These are phyloP conservation scores for Saturnispora sanitii DNA, from an alignment of 805 yeast species.

Conservation along the genomic window DNA sequence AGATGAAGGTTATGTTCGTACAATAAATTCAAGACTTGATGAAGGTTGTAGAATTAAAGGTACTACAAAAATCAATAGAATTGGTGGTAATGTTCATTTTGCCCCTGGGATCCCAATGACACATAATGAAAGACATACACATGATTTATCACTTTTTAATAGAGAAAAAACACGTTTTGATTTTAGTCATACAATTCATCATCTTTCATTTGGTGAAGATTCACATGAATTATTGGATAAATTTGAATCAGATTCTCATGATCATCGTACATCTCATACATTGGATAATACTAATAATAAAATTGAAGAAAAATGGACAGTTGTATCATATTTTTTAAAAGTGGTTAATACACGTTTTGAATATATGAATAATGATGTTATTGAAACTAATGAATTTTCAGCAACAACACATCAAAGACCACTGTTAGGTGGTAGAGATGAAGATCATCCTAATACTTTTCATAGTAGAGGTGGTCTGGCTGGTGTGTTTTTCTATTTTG, in stretches of 20 bases:
- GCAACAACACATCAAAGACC: slow-evolving; percentile 86
- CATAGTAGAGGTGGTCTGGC: slow-evolving; percentile 86
- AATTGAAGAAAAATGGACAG: slow-evolving; percentile 44
- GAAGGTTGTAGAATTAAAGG: slow-evolving; percentile 92
- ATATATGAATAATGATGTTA: slow-evolving; percentile 39
- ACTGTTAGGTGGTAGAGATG: slow-evolving; percentile 76
- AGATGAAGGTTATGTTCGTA: slow-evolving; percentile 70
- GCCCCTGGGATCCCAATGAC: slow-evolving; percentile 85
- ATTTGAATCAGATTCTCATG: slow-evolving; percentile 17
- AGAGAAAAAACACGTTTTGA: slow-evolving; percentile 48
- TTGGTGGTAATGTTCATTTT: slow-evolving; percentile 86
- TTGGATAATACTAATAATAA: slow-evolving; percentile 43
- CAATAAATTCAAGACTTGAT: slow-evolving; percentile 43
- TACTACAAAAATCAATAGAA: slow-evolving; percentile 66
- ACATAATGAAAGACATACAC: slow-evolving; percentile 55
- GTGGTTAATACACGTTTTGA: slow-evolving; percentile 87
- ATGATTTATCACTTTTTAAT: slow-evolving; percentile 70
- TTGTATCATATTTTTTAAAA: slow-evolving; percentile 71
- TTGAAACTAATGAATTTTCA: slow-evolving; percentile 85
- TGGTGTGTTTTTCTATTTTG: slow-evolving; percentile 79
- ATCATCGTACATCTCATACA: slow-evolving; percentile 47
- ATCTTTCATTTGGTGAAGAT: slow-evolving; percentile 73
- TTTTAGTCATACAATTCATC: slow-evolving; percentile 70
- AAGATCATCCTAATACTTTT: slow-evolving; percentile 79
- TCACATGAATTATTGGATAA: slow-evolving; percentile 17